These are phyloP conservation scores for Russula emetica DNA, from an alignment of 768 basidiomycete genomes.

Conservation along the genomic window DNA sequence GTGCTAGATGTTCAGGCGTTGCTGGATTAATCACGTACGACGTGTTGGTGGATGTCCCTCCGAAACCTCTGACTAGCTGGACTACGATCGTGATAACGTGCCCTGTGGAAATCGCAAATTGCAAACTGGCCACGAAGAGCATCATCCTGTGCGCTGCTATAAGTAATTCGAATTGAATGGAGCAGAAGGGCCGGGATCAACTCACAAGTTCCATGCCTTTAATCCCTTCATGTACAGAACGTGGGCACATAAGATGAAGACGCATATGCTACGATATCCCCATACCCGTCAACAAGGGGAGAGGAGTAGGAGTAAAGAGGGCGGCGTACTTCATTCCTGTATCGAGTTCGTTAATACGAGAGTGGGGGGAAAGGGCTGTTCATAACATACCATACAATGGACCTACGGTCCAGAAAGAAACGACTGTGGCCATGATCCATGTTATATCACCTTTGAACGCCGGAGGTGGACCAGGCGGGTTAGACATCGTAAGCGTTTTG, in stretches of 20 bases:
- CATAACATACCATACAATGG: conserved; percentile 16
- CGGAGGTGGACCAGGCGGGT: conserved; percentile 6
- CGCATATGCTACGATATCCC: conserved; percentile 5
- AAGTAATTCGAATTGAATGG: neutral
- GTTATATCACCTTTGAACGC: conserved; percentile 11
- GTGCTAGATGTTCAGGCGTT: conserved; percentile 12
- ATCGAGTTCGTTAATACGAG: neutral
- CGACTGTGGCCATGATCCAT: neutral
- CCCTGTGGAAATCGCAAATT: conserved; percentile 19
- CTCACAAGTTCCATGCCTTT: conserved; percentile 10
- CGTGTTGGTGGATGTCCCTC: neutral
- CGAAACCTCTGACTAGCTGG: conserved; percentile 10
- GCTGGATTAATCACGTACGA: neutral
- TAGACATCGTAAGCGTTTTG: neutral
- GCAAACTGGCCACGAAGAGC: conserved; percentile 8
- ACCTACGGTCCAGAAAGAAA: conserved; percentile 13
- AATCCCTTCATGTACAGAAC: conserved; percentile 7
- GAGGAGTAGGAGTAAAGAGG: neutral
- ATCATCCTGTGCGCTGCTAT: conserved; percentile 3
- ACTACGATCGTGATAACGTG: conserved; percentile 16
- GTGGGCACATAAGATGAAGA: conserved; percentile 10
- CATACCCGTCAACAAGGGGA: neutral
- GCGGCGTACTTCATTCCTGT: conserved; percentile 16
- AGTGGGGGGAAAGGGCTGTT: neutral
- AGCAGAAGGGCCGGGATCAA: neutral